Evolutionary conservation across 2,329 filamentous ascomycete species (phyloP), one percentile per base, ranked within the genome.

Genomic region (Juglanconis juglandina): DNA sequence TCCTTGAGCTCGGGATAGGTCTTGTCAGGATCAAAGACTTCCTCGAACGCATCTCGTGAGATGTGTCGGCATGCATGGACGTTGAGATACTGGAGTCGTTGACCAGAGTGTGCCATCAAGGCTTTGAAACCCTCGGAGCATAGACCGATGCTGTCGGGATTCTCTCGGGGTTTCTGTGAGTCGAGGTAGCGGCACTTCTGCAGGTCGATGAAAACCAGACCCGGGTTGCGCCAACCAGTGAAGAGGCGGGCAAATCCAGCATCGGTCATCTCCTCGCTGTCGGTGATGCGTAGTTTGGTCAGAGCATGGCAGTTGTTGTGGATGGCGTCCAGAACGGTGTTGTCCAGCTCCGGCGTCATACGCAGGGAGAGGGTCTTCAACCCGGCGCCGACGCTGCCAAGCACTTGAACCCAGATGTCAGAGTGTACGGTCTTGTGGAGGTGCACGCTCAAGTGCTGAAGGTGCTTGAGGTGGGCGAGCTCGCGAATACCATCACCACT

Each of bases 21-120:
- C 49, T 81, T 83, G 32, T 79, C 80, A 8, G 76, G 73, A 5
- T 78, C 75, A 68, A 98, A 97, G 0, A 89, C 87, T 9, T 87
- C 81, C 63, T 91, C 86, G 61, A 96, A 92, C 0, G 90, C 86
- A 14, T 83, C 76, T 39, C 82, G 79, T 1, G 85, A 82, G 64
- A 98, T 93, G 71, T 96, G 89, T 3, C 94, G 88, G 70, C 92
- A 96, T 0, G 89, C 90, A 13, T 91, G 85, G n/a, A 97, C 79
- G 69, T 96, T 90, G 39, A 98, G 78, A 46, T 82, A 77, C 61
- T 81, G 80, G 2, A 98, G 74, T 10, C 75, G 79, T 1, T 75
- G 70, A 4, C 91, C 90, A 0, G 92, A 96, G 70, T 97, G 94
- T 0, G 78, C 76, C 91, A 97, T 96, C 48, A 97, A 75, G 0